These are phyloP conservation scores for Actinidia arguta DNA, from an alignment of 179 eudicot species.

Conservation along the genomic window DNA sequence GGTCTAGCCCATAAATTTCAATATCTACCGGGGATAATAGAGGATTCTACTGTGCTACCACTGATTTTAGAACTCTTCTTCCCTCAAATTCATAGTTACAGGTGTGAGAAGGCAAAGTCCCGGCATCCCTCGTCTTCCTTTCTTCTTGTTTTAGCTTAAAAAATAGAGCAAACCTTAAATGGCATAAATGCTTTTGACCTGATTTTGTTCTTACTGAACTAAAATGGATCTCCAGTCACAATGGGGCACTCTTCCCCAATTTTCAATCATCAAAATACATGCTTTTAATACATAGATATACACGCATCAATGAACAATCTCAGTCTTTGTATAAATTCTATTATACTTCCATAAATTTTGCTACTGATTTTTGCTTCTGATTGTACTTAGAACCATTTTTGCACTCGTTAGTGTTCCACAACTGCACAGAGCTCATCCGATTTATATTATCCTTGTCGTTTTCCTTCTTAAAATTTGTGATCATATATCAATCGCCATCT, in stretches of 20 bases:
- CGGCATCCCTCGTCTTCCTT: constrained; percentile 40
- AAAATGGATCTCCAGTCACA: constrained; percentile 18
- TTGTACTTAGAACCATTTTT: constrained; percentile 17
- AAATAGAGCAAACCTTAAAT: constrained; percentile 32
- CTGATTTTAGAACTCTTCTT: constrained; percentile 38
- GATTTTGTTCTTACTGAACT: constrained; percentile 26
- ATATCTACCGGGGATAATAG: constrained; percentile 29
- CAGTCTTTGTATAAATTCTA: neutral
- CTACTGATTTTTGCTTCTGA: constrained; percentile 16
- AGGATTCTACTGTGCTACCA: constrained; percentile 17
- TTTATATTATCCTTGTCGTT: constrained; percentile 56
- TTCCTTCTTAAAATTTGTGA: constrained; percentile 20
- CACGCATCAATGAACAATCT: neutral
- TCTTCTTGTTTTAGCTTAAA: constrained; percentile 23
- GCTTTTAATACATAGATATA: neutral
- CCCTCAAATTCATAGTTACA: constrained; percentile 38
- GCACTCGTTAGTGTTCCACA: constrained; percentile 54
- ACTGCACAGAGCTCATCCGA: constrained; percentile 86
- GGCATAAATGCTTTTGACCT: constrained; percentile 42
- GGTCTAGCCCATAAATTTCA: constrained; percentile 26
- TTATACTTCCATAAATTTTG: constrained; percentile 45
- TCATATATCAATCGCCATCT: no score
- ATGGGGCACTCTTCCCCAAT: constrained; percentile 28
- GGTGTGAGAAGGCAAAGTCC: constrained; percentile 57
- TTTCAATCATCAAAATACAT: constrained; percentile 24